phyloP scores from a whole-genome alignment of 768 basidiomycete species.

The Boletus pseudopeckii region DNA sequence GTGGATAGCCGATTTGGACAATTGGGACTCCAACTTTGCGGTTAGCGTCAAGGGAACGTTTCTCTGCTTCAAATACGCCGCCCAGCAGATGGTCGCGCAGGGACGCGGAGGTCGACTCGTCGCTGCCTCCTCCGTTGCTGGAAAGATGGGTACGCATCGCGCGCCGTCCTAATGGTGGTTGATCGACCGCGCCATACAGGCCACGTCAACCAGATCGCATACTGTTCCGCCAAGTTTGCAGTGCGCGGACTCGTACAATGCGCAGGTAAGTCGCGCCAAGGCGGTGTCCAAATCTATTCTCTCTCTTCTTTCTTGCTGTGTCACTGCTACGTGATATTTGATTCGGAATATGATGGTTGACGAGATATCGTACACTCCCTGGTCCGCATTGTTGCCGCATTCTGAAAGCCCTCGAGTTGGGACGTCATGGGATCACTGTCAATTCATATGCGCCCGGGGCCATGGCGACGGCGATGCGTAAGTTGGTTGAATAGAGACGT shows the following conservation, averaged over 20 bases:
- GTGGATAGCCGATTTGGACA: slow-evolving; percentile 8
- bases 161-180: background rate
- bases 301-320: background rate
- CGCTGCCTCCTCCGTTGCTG: slow-evolving; percentile 4
- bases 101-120: slow-evolving; percentile 6
- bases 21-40: slow-evolving; percentile 28
- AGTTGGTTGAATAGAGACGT: slow-evolving; percentile 1
- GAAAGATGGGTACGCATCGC: background rate
- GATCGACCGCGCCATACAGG: slow-evolving; percentile 1
- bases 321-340: background rate
- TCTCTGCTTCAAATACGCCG: slow-evolving; percentile 26
- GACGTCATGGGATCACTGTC: slow-evolving; percentile 23
- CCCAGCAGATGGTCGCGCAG: slow-evolving; percentile 22
- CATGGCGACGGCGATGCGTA: slow-evolving; percentile 26
- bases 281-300: background rate
- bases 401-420: slow-evolving; percentile 27
- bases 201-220: slow-evolving; percentile 5
- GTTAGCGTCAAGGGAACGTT: slow-evolving; percentile 18
- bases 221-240: slow-evolving; percentile 15
- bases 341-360: background rate
- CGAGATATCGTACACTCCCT: too few relatives aligned
- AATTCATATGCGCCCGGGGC: slow-evolving; percentile 30
- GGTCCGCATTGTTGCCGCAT: slow-evolving; percentile 9
- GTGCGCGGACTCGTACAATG: slow-evolving; percentile 9
- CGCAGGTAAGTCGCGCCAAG: slow-evolving; percentile 12